Base-by-base conservation (phyloP, 805 yeast genomes). In the Wickerhamomyces strasburgensis region DNA sequence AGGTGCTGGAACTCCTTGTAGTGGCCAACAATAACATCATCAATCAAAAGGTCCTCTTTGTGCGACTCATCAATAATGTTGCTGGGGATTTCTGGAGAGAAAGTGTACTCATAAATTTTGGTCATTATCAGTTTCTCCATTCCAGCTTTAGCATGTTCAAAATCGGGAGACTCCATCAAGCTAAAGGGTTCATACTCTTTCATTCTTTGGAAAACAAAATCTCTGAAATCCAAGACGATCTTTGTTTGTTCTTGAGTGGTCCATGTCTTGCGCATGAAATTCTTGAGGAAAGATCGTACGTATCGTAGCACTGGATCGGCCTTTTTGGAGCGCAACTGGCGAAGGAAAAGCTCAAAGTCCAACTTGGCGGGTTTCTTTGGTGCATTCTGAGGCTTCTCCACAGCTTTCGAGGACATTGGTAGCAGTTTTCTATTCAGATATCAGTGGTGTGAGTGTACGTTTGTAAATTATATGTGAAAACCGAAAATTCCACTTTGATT, bases 61-160 rank as follows among this genome's bases (percentile, higher is more conserved):
- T 84, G 90, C 7, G 72, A 75, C 39, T 56, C 73, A 35, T 70
- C 77, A 40, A 73, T 62, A 41, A 53, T 61, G 5, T 58, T 47
- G 7, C 57, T 64, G 3, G 73, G 62, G n/a, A 75, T 71, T 30
- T 68, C 74, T 0, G 98, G 97, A 0, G 97, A 78, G 54, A 84
- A 94, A 21, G 90, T 82, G 37, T 73, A 75, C 1, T 68, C 67
- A 57, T 87, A 89, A 3, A 94, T 60, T 45, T 95, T 70, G 38
- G 90, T 89, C 95, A 89, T 86, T 8, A 94, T 70, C 29, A 93
- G 68, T 58, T 93, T 93, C 59, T 93, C 99, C 50, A 93, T 69
- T 0, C 98, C 98, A 49, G 88, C 97, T 47, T 80, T 65, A 3
- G 95, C 80, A 53, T 89, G 87, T 27, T 70, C 78, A 34, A 84